phyloP scores from a whole-genome alignment of 2,329 filamentous ascomycete genomes.

The Blastomyces percursus region DNA sequence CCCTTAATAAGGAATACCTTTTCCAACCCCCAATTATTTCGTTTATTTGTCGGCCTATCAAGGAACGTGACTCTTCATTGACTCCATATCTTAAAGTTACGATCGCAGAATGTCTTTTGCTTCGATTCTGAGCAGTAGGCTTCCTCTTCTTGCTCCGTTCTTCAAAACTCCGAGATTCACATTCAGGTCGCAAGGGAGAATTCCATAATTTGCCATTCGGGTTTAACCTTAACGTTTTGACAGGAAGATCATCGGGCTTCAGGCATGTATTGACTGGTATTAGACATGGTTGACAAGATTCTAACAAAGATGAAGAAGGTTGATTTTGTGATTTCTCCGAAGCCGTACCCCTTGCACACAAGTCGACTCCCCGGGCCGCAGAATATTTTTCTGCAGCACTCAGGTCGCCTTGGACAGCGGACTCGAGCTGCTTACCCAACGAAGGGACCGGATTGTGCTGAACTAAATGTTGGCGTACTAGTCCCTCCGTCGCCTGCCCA shows the following conservation, averaged over 20 bases:
- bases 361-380: background rate
- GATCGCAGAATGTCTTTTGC: conserved; percentile 30
- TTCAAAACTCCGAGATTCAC: conserved; percentile 14
- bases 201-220: conserved; percentile 35
- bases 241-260: background rate
- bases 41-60: conserved; percentile 51
- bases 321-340: background rate
- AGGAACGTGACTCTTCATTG: conserved; percentile 35
- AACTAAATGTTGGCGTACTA: conserved; percentile 6
- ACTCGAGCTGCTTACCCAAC: background rate
- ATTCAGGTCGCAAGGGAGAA: conserved; percentile 22
- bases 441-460: background rate
- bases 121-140: conserved; percentile 15
- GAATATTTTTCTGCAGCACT: background rate
- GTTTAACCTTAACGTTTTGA: conserved; percentile 38
- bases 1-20: conserved; percentile 16
- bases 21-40: conserved; percentile 44
- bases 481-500: conserved; percentile 14
- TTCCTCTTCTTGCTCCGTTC: conserved; percentile 6
- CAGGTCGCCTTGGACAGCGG: background rate
- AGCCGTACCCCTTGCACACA: background rate
- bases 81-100: conserved; percentile 51
- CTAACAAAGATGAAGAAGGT: background rate
- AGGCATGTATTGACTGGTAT: background rate
- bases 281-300: background rate